Base-by-base conservation (phyloP, 257 asterid genomes). In the Gentiana straminea region DNA sequence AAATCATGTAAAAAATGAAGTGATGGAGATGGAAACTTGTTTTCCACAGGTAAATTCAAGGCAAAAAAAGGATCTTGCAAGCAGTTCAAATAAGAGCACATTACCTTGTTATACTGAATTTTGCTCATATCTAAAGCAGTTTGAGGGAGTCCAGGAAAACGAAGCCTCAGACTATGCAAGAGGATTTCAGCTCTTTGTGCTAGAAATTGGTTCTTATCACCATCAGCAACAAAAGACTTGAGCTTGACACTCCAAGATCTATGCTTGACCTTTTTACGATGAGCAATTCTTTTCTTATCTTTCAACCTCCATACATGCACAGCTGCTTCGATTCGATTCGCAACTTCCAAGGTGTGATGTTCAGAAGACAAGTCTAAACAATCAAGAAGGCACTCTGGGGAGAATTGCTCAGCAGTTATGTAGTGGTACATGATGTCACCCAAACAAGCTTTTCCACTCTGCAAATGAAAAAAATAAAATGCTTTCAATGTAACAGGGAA, bases 31-130 rank as follows among this genome's bases (percentile, higher is more conserved):
- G 4, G 34, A 24, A 24, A 24, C 24, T 24, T 24, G 24, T 24
- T 24, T 24, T 24, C 24, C 24, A 24, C 24, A 13, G 9, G 33
- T 38, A 7, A 61, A 33, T 15, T 57, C 53, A 38, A 36, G 38
- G 47, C 13, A 60, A 39, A 8, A 34, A 51, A 41, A 10, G 45
- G 15, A 37, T 15, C 4, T 38, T 13, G 11, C 15, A 13, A 37
- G 10, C 47, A 47, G 35, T 35, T 9, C 2, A 7, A 49, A 36
- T 49, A 8, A 12, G 13, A 4, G 36, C 1, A 50, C 24, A 57
- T 51, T 49, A 89, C 98, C 94, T 70, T 86, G 82, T 91, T 91
- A 58, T 79, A 68, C 66, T 87, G 95, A 61, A 91, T 91, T 77
- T 91, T 91, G 75, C 58, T 76, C 73, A 65, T 75, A 78, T 86